These are phyloP conservation scores for Hypoxylon trugodes DNA, from an alignment of 495 filamentous ascomycete species.

Conservation along the genomic window DNA sequence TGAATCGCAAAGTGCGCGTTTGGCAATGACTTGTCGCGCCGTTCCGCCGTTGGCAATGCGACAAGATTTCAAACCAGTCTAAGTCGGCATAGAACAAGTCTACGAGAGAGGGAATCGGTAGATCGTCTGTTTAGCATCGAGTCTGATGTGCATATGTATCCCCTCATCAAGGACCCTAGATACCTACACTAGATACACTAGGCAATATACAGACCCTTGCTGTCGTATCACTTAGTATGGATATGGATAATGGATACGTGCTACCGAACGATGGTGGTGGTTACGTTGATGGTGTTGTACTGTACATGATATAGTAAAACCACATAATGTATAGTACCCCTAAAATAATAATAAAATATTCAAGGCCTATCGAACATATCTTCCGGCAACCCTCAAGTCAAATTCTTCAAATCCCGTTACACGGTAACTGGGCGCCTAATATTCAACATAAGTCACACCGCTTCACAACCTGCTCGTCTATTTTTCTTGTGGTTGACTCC, in stretches of 20 bases:
- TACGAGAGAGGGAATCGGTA: slow-evolving; percentile 9
- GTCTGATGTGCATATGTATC: slow-evolving; percentile 33
- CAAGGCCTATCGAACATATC: slow-evolving; percentile 18
- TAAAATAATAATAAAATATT: slow-evolving; percentile 5
- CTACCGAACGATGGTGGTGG: slow-evolving; percentile 3
- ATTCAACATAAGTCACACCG: slow-evolving; percentile 42
- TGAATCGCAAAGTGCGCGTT: slow-evolving; percentile 6
- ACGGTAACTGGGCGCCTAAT: slow-evolving; percentile 1
- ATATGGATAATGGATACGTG: too few species aligned
- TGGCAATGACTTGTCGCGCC: slow-evolving; percentile 18
- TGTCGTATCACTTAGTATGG: not conserved
- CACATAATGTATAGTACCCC: too few species aligned
- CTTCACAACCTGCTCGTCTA: slow-evolving; percentile 23
- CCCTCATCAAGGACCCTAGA: slow-evolving; percentile 13
- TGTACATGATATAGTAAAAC: too few species aligned
- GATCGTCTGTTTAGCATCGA: slow-evolving; percentile 30
- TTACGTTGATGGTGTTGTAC: slow-evolving; percentile 17
- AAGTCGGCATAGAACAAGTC: slow-evolving; percentile 12
- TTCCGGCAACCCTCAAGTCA: slow-evolving; percentile 28
- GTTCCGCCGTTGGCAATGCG: slow-evolving; percentile 21
- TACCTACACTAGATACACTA: slow-evolving; percentile 16
- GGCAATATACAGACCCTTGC: slow-evolving; percentile 28
- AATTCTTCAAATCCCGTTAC: slow-evolving; percentile 2
- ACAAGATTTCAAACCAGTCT: slow-evolving; percentile 28
- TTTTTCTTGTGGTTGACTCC: slow-evolving; percentile 4